Evolutionary conservation across 345 rosid genomes (phyloP).

Genomic region (Schrenkiella parvula): DNA sequence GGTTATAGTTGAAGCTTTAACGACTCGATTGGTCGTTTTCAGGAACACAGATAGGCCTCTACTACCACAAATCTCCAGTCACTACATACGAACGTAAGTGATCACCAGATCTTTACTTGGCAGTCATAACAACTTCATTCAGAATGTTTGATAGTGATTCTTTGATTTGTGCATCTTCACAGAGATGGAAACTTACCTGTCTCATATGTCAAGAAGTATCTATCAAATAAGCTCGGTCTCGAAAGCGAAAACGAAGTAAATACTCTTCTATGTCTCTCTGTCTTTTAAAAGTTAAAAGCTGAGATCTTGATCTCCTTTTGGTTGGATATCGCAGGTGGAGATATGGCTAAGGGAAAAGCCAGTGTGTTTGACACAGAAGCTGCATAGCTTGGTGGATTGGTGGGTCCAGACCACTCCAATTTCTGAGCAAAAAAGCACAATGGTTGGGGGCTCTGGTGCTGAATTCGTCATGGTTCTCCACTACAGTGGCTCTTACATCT

Average conservation of each 20-base stretch:
- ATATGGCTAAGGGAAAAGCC: slow-evolving; percentile 41
- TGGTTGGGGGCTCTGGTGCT: slow-evolving; percentile 45
- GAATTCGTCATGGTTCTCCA: slow-evolving; percentile 49
- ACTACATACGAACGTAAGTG: background rate
- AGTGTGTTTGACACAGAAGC: slow-evolving; percentile 30
- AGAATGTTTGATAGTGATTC: background rate
- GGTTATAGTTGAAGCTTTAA: background rate
- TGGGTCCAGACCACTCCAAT: slow-evolving; percentile 41
- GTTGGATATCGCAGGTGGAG: slow-evolving; percentile 42
- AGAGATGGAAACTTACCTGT: slow-evolving; percentile 6
- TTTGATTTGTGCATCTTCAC: background rate
- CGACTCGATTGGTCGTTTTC: background rate
- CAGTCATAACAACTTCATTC: background rate
- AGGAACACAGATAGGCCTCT: background rate
- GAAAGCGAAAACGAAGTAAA: slow-evolving; percentile 10
- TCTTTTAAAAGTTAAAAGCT: background rate
- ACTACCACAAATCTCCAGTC: background rate
- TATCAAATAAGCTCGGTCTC: slow-evolving; percentile 1
- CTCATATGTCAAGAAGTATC: slow-evolving; percentile 10
- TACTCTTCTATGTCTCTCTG: background rate
- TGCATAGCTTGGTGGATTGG: slow-evolving; percentile 37
- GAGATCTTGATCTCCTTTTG: background rate
- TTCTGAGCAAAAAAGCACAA: slow-evolving; percentile 21
- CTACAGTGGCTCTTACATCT: slow-evolving; percentile 28
- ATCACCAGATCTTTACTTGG: background rate